phyloP scores from a whole-genome alignment of 148 eudicot species.

The Rhododendron molle region DNA sequence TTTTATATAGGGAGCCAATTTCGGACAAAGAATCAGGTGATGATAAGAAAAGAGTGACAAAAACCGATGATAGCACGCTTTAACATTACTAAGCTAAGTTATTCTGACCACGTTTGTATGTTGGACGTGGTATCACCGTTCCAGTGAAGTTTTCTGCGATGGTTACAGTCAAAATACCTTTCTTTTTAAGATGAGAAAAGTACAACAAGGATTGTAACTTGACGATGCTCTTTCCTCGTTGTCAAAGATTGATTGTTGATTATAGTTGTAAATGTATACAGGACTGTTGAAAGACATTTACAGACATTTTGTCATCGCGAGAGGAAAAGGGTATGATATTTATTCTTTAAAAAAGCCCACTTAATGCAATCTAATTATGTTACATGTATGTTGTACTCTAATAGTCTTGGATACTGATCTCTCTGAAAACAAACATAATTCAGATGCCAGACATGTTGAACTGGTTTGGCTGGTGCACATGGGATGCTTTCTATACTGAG shows the following conservation, averaged over 20 bases:
- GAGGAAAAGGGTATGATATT: conserved; percentile 61
- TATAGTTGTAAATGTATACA: conserved; percentile 11
- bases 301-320: conserved; percentile 81
- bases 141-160: background rate
- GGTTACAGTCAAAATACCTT: background rate
- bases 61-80: background rate
- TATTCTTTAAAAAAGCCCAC: background rate
- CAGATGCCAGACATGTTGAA: conserved; percentile 87
- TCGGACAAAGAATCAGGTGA: background rate
- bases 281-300: conserved; percentile 76
- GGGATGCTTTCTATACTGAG: conserved; percentile 89
- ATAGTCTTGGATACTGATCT: background rate
- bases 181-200: background rate
- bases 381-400: background rate
- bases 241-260: background rate
- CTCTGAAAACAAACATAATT: conserved; percentile 3
- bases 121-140: background rate
- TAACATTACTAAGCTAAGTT: background rate
- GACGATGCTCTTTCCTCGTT: background rate
- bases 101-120: background rate
- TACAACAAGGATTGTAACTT: background rate
- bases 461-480: conserved; percentile 98
- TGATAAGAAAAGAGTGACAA: background rate
- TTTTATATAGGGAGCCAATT: background rate
- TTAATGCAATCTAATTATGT: background rate